These are phyloP conservation scores for Kodamaea sp. DNA, from an alignment of 1,139 yeast genomes.

Conservation along the genomic window DNA sequence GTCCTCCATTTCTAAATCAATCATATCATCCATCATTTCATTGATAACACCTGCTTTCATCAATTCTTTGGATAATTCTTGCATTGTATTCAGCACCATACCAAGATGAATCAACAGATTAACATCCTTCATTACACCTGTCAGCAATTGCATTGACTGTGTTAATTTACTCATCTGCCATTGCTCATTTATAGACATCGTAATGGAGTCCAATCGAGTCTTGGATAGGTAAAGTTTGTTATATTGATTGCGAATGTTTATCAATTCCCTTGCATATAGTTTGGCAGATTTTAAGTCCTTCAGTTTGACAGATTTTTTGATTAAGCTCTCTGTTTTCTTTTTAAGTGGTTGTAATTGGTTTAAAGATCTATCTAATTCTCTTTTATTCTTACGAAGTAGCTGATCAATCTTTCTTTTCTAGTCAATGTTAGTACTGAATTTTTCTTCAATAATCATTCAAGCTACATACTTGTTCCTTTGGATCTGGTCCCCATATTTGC, in stretches of 20 bases:
- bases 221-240: conserved; percentile 72
- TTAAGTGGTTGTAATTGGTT: conserved; percentile 65
- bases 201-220: conserved; percentile 82
- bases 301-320: conserved; percentile 73
- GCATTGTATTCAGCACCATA: conserved; percentile 78
- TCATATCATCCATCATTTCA: conserved; percentile 91
- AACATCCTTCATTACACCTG: conserved; percentile 86
- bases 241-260: conserved; percentile 70
- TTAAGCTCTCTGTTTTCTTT: conserved; percentile 71
- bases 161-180: conserved; percentile 83
- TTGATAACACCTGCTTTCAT: conserved; percentile 89
- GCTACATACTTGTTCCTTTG: conserved; percentile 71
- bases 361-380: conserved; percentile 74
- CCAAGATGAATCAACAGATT: conserved; percentile 77
- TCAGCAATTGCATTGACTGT: conserved; percentile 73
- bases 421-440: conserved; percentile 1
- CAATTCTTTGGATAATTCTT: conserved; percentile 80
- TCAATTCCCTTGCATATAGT: conserved; percentile 78
- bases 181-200: conserved; percentile 88
- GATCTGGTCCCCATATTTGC: conserved; percentile 94
- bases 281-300: conserved; percentile 73
- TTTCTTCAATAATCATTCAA: not conserved
- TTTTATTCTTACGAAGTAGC: conserved; percentile 75
- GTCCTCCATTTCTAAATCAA: conserved; percentile 64
- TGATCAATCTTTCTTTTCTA: conserved; percentile 78